Conservation (phyloP, 257 asterid genomes). For the Salvia rosmarinus region DNA sequence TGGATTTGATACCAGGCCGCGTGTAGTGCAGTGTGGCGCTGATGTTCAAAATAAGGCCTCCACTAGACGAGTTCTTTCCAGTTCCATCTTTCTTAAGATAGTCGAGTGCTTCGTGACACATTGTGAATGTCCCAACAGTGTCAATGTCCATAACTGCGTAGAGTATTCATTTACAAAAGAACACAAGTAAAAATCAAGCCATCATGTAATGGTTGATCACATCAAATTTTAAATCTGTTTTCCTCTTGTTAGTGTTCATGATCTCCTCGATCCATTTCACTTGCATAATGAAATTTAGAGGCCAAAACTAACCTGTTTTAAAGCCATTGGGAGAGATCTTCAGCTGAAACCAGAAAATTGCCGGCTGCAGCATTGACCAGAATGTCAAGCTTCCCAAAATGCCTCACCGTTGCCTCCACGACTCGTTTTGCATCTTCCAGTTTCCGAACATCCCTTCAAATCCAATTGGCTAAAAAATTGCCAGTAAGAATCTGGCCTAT, state of each 20-base stretch:
- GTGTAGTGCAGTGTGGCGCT: constrained; percentile 93
- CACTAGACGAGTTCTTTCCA: constrained; percentile 59
- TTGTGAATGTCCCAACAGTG: constrained; percentile 92
- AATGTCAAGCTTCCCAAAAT: constrained; percentile 86
- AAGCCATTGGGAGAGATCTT: constrained; percentile 94
- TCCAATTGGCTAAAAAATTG: constrained; percentile 70
- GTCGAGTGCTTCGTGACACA: constrained; percentile 77
- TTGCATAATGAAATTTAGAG: neutral
- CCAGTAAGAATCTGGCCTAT: too few species aligned
- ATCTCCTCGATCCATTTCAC: too few species aligned
- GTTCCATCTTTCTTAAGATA: constrained; percentile 73
- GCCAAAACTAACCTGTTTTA: constrained; percentile 64
- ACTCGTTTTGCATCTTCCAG: constrained; percentile 76
- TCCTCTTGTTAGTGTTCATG: neutral
- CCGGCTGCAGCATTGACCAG: constrained; percentile 97
- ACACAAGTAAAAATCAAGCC: constrained; percentile 13
- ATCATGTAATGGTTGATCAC: constrained; percentile 4
- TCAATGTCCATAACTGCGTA: constrained; percentile 85
- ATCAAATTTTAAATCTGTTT: neutral
- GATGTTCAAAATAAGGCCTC: constrained; percentile 81
- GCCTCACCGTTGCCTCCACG: constrained; percentile 69
- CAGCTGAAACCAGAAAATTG: constrained; percentile 79
- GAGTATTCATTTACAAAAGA: neutral
- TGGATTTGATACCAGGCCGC: constrained; percentile 90
- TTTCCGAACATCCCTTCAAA: constrained; percentile 75